A percentile compares a stretch with the other conserved stretches of the same genome.
Evolutionary conservation across 768 basidiomycete species (phyloP).

Genomic region (Podaxis pistillaris): DNA sequence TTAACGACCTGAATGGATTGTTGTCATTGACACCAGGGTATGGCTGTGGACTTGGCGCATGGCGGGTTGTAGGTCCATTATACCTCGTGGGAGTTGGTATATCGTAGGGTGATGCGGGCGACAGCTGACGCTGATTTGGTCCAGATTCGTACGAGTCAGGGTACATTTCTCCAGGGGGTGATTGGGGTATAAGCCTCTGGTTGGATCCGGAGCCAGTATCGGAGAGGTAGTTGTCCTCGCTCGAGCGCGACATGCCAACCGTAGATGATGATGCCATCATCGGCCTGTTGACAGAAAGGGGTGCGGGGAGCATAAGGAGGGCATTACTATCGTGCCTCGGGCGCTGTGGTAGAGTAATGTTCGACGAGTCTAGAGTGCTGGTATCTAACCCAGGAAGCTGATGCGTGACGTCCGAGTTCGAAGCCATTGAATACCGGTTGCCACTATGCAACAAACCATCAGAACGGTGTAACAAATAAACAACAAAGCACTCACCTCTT

Average conservation of each 20-base stretch:
- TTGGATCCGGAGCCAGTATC: slow-evolving; percentile 42
- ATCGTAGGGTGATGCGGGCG: slow-evolving; percentile 28
- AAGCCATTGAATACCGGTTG: slow-evolving; percentile 75
- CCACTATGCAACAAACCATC: slow-evolving; percentile 20
- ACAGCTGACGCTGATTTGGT: slow-evolving; percentile 29
- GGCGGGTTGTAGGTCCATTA: slow-evolving; percentile 20
- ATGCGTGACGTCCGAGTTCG: slow-evolving; percentile 72
- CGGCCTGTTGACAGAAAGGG: slow-evolving; percentile 59
- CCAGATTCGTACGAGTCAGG: slow-evolving; percentile 38
- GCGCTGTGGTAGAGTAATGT: slow-evolving; percentile 40
- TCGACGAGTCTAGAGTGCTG: slow-evolving; percentile 61
- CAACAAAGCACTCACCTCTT: slow-evolving; percentile 58
- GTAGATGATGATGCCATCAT: slow-evolving; percentile 50
- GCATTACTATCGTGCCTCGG: slow-evolving; percentile 69
- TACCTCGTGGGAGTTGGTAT: slow-evolving; percentile 13
- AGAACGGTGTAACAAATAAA: slow-evolving; percentile 10
- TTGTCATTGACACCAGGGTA: slow-evolving; percentile 38
- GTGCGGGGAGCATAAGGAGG: slow-evolving; percentile 72
- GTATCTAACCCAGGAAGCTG: slow-evolving; percentile 52
- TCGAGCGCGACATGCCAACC: slow-evolving; percentile 42
- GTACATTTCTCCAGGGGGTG: slow-evolving; percentile 31
- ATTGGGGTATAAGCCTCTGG: slow-evolving; percentile 41
- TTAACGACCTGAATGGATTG: slow-evolving; percentile 57
- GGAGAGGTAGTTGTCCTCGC: slow-evolving; percentile 46
- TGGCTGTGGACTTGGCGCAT: slow-evolving; percentile 26